Evolutionary conservation across 164 flowering plant genomes (phyloP), one percentile per base, ranked within the genome.

Genomic region (Sextonia rubra): DNA sequence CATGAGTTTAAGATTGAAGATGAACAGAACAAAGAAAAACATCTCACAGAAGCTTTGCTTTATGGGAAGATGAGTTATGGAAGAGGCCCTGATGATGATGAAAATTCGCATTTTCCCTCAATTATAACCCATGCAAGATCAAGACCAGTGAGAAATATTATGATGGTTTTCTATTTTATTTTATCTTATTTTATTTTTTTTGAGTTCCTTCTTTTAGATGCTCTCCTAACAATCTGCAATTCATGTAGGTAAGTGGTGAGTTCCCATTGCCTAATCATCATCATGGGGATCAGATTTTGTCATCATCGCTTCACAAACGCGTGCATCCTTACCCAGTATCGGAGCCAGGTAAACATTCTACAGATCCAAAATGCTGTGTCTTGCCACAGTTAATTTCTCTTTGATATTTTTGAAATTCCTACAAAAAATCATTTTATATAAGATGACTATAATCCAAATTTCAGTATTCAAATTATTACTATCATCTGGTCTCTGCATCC

Each of bases 51-150:
- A 74, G 93, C 93, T 0, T 80, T 94, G 94, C 99, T 94, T 74
- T 88, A 92, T 78, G 97, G 96, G 27, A 94, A 92, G 84, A 91
- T 92, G 99, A 91, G 91, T 77, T 92, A 89, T 69, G 99, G 99
- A 30, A 85, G 97, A 78, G 99, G 97, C 60, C 90, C 80, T 0
- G 97, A 90, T 2, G 97, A 91, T 52, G 95, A 92, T 2, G 91
- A 91, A 1, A 83, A 77, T 70, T n/a, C 83, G 12, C 96, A 87
- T 14, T 78, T 89, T 75, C 92, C 93, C n/a, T 87, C 86, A 0
- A 84, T 89, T 60, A 85, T 88, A 26, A 74, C 91, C 17, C 88
- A 86, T 29, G 75, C 56, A 2, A 78, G 90, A 81, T 89, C 97
- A 55, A 81, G 87, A 74, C 91, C 81, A 44, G 95, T 88, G 80